phyloP scores from a whole-genome alignment of 208 protist species.

The Entamoeba moshkovskii region DNA sequence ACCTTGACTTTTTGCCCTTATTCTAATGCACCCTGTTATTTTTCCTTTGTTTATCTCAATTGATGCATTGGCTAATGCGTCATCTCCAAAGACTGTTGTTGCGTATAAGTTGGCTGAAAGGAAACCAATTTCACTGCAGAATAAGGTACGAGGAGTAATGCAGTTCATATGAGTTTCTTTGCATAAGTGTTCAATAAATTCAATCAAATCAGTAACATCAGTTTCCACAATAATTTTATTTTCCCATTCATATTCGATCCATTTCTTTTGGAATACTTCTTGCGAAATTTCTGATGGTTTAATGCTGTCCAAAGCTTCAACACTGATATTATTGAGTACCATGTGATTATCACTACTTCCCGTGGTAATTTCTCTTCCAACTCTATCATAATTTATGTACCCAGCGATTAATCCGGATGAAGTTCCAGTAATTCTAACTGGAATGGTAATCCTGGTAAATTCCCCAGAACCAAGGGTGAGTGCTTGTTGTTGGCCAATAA shows the following conservation, averaged over 20 bases:
- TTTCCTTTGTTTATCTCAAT: neutral
- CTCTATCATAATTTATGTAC: neutral
- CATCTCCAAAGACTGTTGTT: conserved; percentile 5
- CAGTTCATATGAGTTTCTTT: neutral
- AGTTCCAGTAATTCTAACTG: neutral
- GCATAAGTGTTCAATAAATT: neutral
- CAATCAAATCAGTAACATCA: neutral
- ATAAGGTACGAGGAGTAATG: neutral
- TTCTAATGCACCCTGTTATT: neutral
- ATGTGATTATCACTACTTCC: neutral
- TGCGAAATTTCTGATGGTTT: neutral
- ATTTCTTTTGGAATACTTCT: neutral
- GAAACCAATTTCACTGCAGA: neutral
- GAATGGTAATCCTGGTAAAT: neutral
- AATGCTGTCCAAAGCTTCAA: neutral
- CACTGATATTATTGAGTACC: neutral
- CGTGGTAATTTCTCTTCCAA: neutral
- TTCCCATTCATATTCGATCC: conserved; percentile 5
- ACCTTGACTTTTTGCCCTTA: conserved; percentile 12
- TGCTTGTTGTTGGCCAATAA: neutral
- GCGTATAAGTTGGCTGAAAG: neutral
- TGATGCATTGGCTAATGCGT: neutral
- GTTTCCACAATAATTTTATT: neutral
- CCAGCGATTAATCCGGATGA: neutral
- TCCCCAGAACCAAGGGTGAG: neutral